Conservation (phyloP, 805 yeast genomes). For the Starmerella davenportii region DNA sequence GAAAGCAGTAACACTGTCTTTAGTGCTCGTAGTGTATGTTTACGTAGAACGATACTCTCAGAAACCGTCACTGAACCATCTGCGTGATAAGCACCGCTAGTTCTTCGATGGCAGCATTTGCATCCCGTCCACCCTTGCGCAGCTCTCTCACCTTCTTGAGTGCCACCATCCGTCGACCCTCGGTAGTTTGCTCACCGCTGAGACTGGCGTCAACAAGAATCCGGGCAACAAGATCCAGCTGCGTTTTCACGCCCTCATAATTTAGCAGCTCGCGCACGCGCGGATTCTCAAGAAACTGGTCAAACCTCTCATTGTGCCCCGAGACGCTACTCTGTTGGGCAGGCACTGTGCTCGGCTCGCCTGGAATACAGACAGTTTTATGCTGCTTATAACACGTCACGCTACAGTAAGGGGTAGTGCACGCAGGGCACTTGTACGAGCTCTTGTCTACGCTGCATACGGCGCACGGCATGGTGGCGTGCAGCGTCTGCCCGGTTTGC, state of each 20-base stretch:
- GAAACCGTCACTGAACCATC: no score
- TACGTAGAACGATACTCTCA: no score
- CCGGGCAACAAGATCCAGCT: slow-evolving; percentile 32
- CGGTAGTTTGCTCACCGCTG: slow-evolving; percentile 34
- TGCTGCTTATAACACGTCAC: slow-evolving; percentile 39
- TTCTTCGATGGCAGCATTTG: slow-evolving; percentile 53
- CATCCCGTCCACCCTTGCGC: slow-evolving; percentile 46
- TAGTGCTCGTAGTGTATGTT: no score
- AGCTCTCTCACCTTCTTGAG: slow-evolving; percentile 42
- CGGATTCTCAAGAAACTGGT: slow-evolving; percentile 22
- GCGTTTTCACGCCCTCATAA: slow-evolving; percentile 39
- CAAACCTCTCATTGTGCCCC: not conserved
- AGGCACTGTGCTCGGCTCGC: not conserved
- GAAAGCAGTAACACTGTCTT: no score
- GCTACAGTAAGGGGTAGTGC: slow-evolving; percentile 33
- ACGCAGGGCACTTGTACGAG: slow-evolving; percentile 42
- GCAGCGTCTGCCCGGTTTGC: no score
- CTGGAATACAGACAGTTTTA: slow-evolving; percentile 2
- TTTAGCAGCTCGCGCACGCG: slow-evolving; percentile 30
- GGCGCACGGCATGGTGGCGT: slow-evolving; percentile 12
- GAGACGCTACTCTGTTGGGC: not conserved
- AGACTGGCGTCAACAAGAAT: slow-evolving; percentile 32
- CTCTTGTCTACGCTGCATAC: slow-evolving; percentile 5
- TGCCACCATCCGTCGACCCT: slow-evolving; percentile 41
- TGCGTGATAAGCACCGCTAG: no score